Conservation (phyloP, 139 green algal genomes). For the Spirogloea muscicola region DNA sequence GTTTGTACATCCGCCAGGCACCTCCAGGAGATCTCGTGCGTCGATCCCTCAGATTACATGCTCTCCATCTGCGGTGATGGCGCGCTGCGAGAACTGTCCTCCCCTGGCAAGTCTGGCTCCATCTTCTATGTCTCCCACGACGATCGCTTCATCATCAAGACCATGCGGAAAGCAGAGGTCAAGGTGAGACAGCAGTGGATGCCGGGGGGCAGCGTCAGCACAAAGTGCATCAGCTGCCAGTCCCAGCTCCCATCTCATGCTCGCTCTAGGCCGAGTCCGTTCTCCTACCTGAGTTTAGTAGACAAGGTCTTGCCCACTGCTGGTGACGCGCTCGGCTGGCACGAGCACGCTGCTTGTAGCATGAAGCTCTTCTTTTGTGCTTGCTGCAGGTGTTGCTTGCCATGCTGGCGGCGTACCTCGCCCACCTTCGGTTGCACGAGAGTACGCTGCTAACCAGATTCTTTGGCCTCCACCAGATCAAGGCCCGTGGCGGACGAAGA, state of each 20-base stretch:
- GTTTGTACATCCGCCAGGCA: constrained; percentile 22
- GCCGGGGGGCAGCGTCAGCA: too few relatives aligned
- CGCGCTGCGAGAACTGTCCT: constrained; percentile 85
- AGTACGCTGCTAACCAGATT: constrained; percentile 83
- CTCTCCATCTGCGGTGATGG: constrained; percentile 68
- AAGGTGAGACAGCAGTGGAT: too few relatives aligned
- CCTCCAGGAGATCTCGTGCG: constrained; percentile 68
- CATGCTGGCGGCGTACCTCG: constrained; percentile 76
- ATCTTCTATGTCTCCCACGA: constrained; percentile 84
- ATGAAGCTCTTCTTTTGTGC: too few relatives aligned
- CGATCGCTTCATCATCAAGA: constrained; percentile 74
- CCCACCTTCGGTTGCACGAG: constrained; percentile 65
- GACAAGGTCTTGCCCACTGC: too few relatives aligned
- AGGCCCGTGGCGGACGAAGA: too few relatives aligned
- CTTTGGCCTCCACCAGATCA: too few relatives aligned
- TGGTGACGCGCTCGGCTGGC: too few relatives aligned
- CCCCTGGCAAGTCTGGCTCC: constrained; percentile 78
- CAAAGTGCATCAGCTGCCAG: too few relatives aligned
- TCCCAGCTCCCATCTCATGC: too few relatives aligned
- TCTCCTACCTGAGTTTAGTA: too few relatives aligned
- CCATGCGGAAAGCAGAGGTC: constrained; percentile 69
- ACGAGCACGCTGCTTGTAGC: too few relatives aligned
- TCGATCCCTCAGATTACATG: constrained; percentile 76
- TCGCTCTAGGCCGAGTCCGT: too few relatives aligned
- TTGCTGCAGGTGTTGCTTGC: constrained; percentile 65